Evolutionary conservation across 805 yeast genomes (phyloP), one percentile per base, ranked within the genome.

Genomic region (Candida nitratophila): DNA sequence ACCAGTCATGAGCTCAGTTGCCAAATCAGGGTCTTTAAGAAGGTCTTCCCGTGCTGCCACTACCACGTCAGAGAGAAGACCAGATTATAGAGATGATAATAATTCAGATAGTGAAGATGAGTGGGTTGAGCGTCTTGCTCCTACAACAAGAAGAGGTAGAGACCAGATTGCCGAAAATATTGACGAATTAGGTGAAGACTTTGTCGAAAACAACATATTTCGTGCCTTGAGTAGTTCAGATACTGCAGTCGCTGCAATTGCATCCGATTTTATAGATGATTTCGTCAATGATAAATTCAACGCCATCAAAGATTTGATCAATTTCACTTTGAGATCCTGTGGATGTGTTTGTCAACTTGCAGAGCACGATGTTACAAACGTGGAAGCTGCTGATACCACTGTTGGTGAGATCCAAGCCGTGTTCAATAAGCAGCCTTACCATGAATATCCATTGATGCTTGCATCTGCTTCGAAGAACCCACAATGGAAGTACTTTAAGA

Each of bases 321-420:
- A 90, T 59, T 69, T 88, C 41, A 52, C 86, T 1, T 64, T 90
- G 35, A 69, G 89, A 46, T 68, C 81, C 40, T 79, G 86, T 57
- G 96, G 96, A 0, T 82, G 89, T 41, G 70, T 77, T 19, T 69
- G 79, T 2, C 76, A 74, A 22, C 75, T 86, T 10, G 81, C 81
- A 47, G 76, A 78, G 24, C 95, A 90, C 59, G 96, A 89, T 58
- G 80, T 87, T 41, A 69, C 55, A 5, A 59, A 56, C 45, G 43
- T 58, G 2, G 68, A 64, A 39, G 76, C 86, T 8, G 85, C 93
- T 0, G 67, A 74, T 15, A 84, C 81, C 31, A 86, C 96, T 0
- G 75, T 86, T 10, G 79, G 74, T 4, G 96, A 87, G 59, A 63
- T 89, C 24, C 84, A 85, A 48, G 67, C 77, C 17, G 63, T 76